Evolutionary conservation across 2,329 filamentous ascomycete species (phyloP), one percentile per base, ranked within the genome.

Genomic region (Claviceps citrina): DNA sequence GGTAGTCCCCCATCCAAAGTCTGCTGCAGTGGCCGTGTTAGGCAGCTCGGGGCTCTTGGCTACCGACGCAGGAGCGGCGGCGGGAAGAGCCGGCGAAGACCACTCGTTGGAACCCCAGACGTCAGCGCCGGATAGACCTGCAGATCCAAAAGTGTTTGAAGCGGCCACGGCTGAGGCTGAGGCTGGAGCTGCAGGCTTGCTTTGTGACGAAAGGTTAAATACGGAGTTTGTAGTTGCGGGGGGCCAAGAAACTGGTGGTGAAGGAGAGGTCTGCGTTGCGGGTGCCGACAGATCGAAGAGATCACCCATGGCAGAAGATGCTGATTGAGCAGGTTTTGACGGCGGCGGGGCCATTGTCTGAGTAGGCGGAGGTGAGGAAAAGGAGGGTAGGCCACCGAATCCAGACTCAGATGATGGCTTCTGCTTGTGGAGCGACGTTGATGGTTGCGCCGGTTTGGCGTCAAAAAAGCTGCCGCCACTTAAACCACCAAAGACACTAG

Each of bases 31-130:
- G 4, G 73, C 66, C 45, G 59, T 51, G 49, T 61, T 65, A 36
- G 52, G 44, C 36, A 51, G 43, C 37, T 70, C 64, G 6, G 76
- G 74, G 45, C 69, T 77, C 77, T 81, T 87, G 15, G 46, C 36
- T 10, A 30, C 35, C 7, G 45, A 34, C 6, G 50, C 33, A 13
- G 46, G 58, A 1, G 71, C 65, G 8, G 72, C 36, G 12, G 49
- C 39, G 8, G 47, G 37, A 9, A 49, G 37, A 7, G 49, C 41
- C 12, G 47, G 59, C 2, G 71, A 65, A 6, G 72, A 68, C 91
- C 91, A 98, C 3, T 84, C 87, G 58, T 89, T 84, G 43, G 73
- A 73, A 34, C 85, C 86, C 85, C 86, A 95, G 0, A 87, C 79
- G 53, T 93, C 84, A 43, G 81, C 63, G 39, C 63, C 62, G 2